These are phyloP conservation scores for Phaseolus coccineus DNA, from an alignment of 331 rosid species.

Conservation along the genomic window DNA sequence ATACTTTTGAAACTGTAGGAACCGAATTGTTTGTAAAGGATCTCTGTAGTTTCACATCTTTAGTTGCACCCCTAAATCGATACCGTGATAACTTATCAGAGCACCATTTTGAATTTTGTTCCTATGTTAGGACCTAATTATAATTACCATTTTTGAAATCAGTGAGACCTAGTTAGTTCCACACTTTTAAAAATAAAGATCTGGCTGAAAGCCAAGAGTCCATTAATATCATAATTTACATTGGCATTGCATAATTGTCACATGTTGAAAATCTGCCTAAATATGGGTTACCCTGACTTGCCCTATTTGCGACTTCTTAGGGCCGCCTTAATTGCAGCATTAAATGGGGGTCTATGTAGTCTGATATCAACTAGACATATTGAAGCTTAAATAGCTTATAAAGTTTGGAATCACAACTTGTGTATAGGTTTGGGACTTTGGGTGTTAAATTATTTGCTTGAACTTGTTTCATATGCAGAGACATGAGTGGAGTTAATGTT, in stretches of 20 bases:
- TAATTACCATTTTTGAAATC: too few relatives aligned
- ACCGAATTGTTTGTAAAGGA: background rate
- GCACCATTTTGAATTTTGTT: too few relatives aligned
- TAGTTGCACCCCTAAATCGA: too few relatives aligned
- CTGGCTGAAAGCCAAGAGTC: background rate
- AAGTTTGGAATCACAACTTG: background rate
- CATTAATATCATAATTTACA: background rate
- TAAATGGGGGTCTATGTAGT: background rate
- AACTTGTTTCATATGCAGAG: background rate
- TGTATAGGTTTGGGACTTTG: slow-evolving; percentile 1
- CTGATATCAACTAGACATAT: background rate
- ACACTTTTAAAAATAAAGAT: too few relatives aligned
- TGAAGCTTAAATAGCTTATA: background rate
- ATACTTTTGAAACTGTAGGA: background rate
- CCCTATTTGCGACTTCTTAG: background rate
- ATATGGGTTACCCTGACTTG: background rate
- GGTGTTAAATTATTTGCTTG: background rate
- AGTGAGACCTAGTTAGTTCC: too few relatives aligned
- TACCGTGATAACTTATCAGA: too few relatives aligned
- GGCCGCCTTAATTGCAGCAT: background rate
- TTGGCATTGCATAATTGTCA: background rate
- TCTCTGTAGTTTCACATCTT: too few relatives aligned
- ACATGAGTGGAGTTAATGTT: background rate
- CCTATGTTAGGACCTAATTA: too few relatives aligned
- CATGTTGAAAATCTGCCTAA: background rate